These are phyloP conservation scores for Teratosphaeria destructans DNA, from an alignment of 2,329 filamentous ascomycete species.

Conservation along the genomic window DNA sequence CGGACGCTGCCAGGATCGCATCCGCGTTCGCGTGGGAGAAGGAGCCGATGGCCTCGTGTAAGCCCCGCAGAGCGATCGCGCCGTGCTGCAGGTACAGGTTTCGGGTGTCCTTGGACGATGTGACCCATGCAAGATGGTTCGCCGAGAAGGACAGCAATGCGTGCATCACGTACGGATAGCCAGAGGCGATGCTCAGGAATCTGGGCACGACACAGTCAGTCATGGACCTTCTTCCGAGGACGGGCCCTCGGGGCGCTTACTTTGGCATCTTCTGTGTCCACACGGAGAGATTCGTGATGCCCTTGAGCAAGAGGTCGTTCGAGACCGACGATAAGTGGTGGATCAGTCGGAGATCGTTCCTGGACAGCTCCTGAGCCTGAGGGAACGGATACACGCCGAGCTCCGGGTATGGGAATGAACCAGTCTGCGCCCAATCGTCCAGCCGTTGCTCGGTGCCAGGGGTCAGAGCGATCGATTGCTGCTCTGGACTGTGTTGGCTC, in stretches of 20 bases:
- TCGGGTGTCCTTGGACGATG: slow-evolving; percentile 71
- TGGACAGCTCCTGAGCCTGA: slow-evolving; percentile 60
- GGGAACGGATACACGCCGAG: slow-evolving; percentile 67
- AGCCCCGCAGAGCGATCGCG: slow-evolving; percentile 71
- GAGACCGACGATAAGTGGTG: slow-evolving; percentile 84
- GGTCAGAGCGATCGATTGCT: slow-evolving; percentile 67
- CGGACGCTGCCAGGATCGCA: slow-evolving; percentile 80
- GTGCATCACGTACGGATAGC: slow-evolving; percentile 85
- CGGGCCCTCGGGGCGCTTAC: slow-evolving; percentile 45
- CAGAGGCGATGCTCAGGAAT: slow-evolving; percentile 71
- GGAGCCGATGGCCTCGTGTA: slow-evolving; percentile 74
- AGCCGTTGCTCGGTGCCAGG: slow-evolving; percentile 74
- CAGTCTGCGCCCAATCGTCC: slow-evolving; percentile 72
- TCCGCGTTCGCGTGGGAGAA: slow-evolving; percentile 85
- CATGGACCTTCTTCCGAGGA: slow-evolving; percentile 2
- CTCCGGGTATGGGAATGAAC: slow-evolving; percentile 74
- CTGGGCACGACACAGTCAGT: slow-evolving; percentile 1
- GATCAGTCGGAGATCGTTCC: slow-evolving; percentile 75
- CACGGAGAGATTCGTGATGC: slow-evolving; percentile 67
- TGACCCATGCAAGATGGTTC: slow-evolving; percentile 83
- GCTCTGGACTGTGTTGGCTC: slow-evolving; percentile 41
- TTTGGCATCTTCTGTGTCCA: slow-evolving; percentile 90
- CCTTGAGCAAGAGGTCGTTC: slow-evolving; percentile 65
- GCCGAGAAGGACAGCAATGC: slow-evolving; percentile 88
- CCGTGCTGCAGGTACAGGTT: slow-evolving; percentile 86